These are phyloP conservation scores for Skeletonema potamos DNA, from an alignment of 108 stramenopile genomes.

Conservation along the genomic window DNA sequence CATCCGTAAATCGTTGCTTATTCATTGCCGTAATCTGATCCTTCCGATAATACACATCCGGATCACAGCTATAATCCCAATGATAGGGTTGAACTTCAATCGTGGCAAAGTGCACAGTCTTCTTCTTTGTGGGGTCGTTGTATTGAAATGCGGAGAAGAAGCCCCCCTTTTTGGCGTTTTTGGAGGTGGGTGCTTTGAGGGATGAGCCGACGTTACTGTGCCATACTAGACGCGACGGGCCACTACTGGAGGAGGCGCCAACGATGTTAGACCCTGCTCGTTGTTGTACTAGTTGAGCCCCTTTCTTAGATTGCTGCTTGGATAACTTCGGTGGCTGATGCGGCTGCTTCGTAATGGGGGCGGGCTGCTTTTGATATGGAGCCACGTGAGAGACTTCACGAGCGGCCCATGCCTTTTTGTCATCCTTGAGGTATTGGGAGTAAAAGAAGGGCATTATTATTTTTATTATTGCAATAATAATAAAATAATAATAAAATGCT, in stretches of 20 bases:
- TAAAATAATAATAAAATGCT: no score
- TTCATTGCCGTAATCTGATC: constrained; percentile 32
- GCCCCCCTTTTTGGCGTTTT: background rate
- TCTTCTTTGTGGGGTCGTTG: constrained; percentile 9
- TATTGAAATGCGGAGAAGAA: background rate
- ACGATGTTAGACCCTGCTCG: no score
- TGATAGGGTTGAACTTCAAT: constrained; percentile 21
- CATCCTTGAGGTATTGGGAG: background rate
- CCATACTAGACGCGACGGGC: background rate
- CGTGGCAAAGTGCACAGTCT: constrained; percentile 34
- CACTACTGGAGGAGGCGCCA: no score
- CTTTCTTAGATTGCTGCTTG: background rate
- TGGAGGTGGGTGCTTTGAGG: background rate
- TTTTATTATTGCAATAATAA: background rate
- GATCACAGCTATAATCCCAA: constrained; percentile 19
- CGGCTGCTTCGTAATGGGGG: background rate
- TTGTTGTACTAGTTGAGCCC: no score
- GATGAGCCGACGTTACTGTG: background rate
- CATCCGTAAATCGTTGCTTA: constrained; percentile 25
- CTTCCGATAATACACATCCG: constrained; percentile 19
- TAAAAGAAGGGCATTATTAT: background rate
- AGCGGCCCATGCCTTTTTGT: background rate
- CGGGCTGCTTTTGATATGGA: no score
- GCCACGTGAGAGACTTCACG: background rate
- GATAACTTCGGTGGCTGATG: background rate